Base-by-base conservation (phyloP, 192 early-diverging fungal species). In the Gryganskiella cystojenkinii region DNA sequence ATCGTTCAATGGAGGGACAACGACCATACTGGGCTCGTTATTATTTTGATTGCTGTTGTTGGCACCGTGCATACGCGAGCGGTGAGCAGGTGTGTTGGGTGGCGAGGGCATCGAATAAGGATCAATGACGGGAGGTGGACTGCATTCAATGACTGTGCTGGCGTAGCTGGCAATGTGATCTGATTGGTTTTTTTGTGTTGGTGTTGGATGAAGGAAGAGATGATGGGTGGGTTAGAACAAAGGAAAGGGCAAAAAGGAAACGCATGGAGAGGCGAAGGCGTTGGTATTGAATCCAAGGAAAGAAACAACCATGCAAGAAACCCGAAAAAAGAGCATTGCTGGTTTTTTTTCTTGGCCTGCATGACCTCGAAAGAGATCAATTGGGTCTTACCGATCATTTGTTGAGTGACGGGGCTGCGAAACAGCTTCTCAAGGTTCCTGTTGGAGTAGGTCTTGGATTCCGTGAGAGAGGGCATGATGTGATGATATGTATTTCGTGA, bases 1-100 rank as follows among this genome's bases (percentile, higher is more conserved):
- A 15, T 79, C 66, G 46, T 82, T 71, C 40, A 94, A 69, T 0
- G 89, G 82, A 17, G 92, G 92, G 7, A 94, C 72, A 49, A 52
- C 34, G 6, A 62, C 72, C 24, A 33, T 24, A 13, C 53, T 20
- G 2, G 72, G 24, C 13, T 67, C 72, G 43, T 25, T 60, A 19
- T 43, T n/a, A n/a, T n/a, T n/a, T n/a, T n/a, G n/a, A n/a, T n/a
- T 56, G 43, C 50, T 64, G 33, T 2, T 44, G 56, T 1, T 42
- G 19, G 17, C 55, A 37, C 40, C 42, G 55, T n/a, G 50, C 31
- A 13, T 55, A 49, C 30, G 47, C 22, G 63, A 53, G n/a, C 63
- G 63, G 51, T 59, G 57, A 25, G 64, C 59, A 17, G 71, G 63
- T 27, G 72, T 67, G 59, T 44, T 62, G 4, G 72, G 58, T 6